These are phyloP conservation scores for Phytophthora pseudosyringae DNA, from an alignment of 352 stramenopile species.

Conservation along the genomic window DNA sequence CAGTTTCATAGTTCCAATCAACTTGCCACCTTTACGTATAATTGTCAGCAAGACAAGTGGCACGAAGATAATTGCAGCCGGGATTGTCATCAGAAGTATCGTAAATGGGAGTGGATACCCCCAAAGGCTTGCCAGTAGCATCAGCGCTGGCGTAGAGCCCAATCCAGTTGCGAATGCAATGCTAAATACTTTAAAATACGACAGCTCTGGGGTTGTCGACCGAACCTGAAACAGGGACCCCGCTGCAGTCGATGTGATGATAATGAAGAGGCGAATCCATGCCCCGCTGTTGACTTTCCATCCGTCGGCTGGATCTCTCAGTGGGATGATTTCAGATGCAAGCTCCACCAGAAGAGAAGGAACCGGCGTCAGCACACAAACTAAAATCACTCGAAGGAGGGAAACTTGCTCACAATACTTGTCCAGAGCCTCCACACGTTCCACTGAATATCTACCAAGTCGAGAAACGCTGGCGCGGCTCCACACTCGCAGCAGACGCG, in stretches of 20 bases:
- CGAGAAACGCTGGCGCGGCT: background rate
- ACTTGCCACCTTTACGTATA: background rate
- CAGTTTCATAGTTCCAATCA: background rate
- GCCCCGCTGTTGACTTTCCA: constrained; percentile 15
- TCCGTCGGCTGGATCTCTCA: constrained; percentile 13
- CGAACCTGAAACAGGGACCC: constrained; percentile 14
- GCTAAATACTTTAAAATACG: background rate
- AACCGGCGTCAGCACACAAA: constrained; percentile 8
- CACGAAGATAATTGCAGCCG: constrained; percentile 6
- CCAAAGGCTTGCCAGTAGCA: background rate
- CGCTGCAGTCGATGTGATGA: constrained; percentile 5
- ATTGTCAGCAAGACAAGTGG: constrained; percentile 1
- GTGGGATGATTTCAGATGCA: constrained; percentile 8
- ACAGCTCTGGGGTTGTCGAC: background rate
- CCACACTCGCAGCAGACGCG: background rate
- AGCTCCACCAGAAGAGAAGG: constrained; percentile 15
- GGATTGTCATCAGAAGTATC: background rate
- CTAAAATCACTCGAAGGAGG: constrained; percentile 3
- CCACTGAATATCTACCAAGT: background rate
- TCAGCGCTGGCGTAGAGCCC: too few species aligned
- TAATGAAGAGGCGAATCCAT: constrained; percentile 6
- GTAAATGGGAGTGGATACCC: background rate
- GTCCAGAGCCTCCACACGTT: background rate
- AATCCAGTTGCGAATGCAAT: background rate
- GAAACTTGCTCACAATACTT: constrained; percentile 9